Conservation (phyloP, 2,329 filamentous ascomycete species). For the Arthroderma sp. region DNA sequence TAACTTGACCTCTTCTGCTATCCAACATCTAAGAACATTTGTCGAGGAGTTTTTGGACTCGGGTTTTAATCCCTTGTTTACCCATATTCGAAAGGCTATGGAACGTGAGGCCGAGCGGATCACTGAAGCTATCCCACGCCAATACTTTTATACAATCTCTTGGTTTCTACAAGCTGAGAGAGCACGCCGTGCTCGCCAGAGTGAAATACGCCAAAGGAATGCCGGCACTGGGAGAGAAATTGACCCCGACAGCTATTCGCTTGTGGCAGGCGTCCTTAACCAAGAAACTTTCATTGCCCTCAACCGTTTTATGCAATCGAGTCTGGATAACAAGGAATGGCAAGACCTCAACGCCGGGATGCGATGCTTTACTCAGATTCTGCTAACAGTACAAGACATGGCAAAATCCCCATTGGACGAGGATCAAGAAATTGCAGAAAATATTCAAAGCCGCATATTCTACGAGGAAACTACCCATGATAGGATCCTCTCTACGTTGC, state of each 20-base stretch:
- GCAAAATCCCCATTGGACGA: conserved; percentile 68
- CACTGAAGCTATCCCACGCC: conserved; percentile 59
- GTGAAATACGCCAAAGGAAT: conserved; percentile 37
- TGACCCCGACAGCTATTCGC: conserved; percentile 61
- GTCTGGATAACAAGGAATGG: conserved; percentile 75
- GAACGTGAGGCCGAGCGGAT: conserved; percentile 80
- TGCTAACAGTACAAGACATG: conserved; percentile 90
- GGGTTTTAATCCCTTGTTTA: conserved; percentile 84
- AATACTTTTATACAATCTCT: conserved; percentile 82
- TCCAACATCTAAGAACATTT: conserved; percentile 63
- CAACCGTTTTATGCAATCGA: conserved; percentile 66
- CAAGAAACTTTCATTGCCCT: conserved; percentile 90
- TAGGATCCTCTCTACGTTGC: conserved; percentile 62
- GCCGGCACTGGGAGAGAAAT: conserved; percentile 40
- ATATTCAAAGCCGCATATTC: conserved; percentile 92
- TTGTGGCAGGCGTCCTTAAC: conserved; percentile 79
- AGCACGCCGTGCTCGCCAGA: conserved; percentile 50
- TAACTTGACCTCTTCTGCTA: conserved; percentile 58
- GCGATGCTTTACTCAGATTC: conserved; percentile 87
- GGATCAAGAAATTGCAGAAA: conserved; percentile 96
- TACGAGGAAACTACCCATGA: conserved; percentile 96
- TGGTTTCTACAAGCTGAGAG: conserved; percentile 90
- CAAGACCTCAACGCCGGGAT: conserved; percentile 74
- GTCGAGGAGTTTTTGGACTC: conserved; percentile 91
- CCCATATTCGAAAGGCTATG: conserved; percentile 73